Base-by-base conservation (phyloP, 2,329 filamentous ascomycete genomes). In the Pseudocercospora ulei region DNA sequence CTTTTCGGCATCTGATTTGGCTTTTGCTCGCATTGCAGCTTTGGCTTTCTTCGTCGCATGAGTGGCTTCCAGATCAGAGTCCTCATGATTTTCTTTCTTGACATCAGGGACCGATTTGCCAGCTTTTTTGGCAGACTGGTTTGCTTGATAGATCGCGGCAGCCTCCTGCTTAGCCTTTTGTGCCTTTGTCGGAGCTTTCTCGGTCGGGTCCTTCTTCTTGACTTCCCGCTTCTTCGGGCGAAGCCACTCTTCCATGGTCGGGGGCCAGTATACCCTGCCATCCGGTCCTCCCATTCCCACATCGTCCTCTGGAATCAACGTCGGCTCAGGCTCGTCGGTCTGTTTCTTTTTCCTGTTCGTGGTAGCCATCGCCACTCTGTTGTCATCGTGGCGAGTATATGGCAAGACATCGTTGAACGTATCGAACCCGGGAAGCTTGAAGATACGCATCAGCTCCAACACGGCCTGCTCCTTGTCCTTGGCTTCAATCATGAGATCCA, bases 401-500 rank as follows among this genome's bases (percentile, higher is more conserved):
- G 87, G 86, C 2, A 88, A 67, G 1, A 96, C 67, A 38, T 92
- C 77, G 50, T 80, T 81, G 56, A 92, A 76, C 0, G 63, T 71
- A 12, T 90, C 70, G 63, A 78, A 82, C 0, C 86, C 86, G 0
- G 86, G 83, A 0, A 96, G 68, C 53, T 80, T 86, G 60, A 86
- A 93, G 0, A 71, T 86, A 13, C 81, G 73, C 86, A 95, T 95
- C 11, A 96, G 70, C 48, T 93, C 85, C 53, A 96, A 93, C 0
- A 95, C 85, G 0, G 88, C 86, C 61, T 96, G 88, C 59, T 96
- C 88, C 62, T 96, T 96, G 57, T 95, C 88, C 60, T 96, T 96
- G 31, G 88, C 88, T 64, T 96, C 88, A 44, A 96, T 95, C 88
- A 96, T 96, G n/a, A 96, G 68, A 56, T 95, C 88, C 80, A 92